Evolutionary conservation across 148 eudicot genomes (phyloP).

Genomic region (Polygonum aviculare): DNA sequence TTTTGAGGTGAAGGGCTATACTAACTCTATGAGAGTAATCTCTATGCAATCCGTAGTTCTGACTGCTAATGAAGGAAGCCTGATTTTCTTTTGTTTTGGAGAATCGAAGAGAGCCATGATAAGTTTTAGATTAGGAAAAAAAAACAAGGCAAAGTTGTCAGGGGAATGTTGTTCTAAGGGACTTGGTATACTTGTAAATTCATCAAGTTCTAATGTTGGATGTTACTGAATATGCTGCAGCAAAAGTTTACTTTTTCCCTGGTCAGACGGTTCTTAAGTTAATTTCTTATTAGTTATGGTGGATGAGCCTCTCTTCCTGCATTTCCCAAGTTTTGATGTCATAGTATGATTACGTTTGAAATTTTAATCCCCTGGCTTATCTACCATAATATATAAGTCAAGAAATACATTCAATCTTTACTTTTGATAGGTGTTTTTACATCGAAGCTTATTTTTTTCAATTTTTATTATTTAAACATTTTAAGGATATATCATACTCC

Average conservation of each 20-base stretch:
- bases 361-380: background rate
- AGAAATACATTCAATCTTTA: no score
- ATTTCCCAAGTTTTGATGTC: background rate
- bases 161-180: background rate
- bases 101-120: background rate
- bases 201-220: background rate
- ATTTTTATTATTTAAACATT: no score
- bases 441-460: no score
- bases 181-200: slow-evolving; percentile 7
- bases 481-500: no score
- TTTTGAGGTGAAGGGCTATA: background rate
- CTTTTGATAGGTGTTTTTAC: no score
- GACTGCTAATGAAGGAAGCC: background rate
- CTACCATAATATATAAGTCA: no score
- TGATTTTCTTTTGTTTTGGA: background rate
- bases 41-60: background rate
- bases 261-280: background rate
- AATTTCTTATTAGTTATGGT: background rate
- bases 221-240: background rate
- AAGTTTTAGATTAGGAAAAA: background rate
- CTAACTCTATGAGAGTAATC: background rate
- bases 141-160: background rate
- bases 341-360: background rate
- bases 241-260: background rate
- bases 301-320: background rate